Base-by-base conservation (phyloP, 2,329 filamentous ascomycete species). In the Cladosporium sp. region DNA sequence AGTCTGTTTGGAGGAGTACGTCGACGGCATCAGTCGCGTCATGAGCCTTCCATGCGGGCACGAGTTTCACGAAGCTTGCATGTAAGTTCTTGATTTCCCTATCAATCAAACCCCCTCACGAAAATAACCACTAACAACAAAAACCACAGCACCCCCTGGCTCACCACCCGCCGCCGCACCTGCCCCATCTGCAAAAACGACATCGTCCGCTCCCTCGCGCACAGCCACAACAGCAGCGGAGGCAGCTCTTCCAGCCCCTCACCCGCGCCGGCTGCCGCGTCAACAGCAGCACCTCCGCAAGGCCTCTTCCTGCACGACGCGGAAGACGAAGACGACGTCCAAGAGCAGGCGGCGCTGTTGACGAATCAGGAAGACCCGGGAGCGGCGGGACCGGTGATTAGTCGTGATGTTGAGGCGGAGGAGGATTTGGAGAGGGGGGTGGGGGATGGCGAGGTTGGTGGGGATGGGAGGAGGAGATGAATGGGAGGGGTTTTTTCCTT, bases 121-220 rank as follows among this genome's bases (percentile, higher is more conserved):
- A 38, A 29, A 18, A 11, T 27, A 43, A 22, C 20, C 24, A 24
- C 47, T 49, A 20, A 52, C 44, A 29, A 45, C 38, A 24, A 15
- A 3, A 6, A 38, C 18, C 96, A 90, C 44, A 48, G 45, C 65
- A 97, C 93, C 4, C 93, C 93, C 2, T 99, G 93, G 93, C 76
- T 99, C 47, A 96, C 92, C 0, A 97, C 91, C 13, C 85, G 92
- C 43, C 86, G 93, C 56, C 85, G 93, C 56, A 99, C 93, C n/a
- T 99, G 93, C 63, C 93, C 93, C 1, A 97, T 99, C 54, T 99
- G 93, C 74, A 99, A 99, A 73, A 90, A 91, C 43, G 93, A 99
- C 65, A 93, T 99, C 30, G 92, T 99, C 13, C 70, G 77, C 39
- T 70, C 67, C 7, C 60, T 72, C 8, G 64, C 64, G n/a, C 43